phyloP scores from a whole-genome alignment of 257 asterid genomes.

The Handroanthus guayacan region DNA sequence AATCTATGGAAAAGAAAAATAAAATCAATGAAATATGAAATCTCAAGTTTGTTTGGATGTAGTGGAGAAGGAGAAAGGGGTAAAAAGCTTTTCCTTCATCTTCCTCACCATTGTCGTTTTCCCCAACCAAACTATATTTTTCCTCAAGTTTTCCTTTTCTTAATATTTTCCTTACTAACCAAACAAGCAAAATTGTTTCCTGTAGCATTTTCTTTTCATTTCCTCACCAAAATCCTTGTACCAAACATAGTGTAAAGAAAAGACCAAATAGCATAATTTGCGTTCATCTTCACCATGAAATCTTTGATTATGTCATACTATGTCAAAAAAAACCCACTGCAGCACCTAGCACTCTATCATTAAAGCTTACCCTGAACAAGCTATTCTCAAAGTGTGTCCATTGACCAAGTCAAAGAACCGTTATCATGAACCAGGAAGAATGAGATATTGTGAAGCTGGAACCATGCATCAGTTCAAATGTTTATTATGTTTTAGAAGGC shows the following conservation, averaged over 20 bases:
- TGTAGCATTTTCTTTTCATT: too few relatives aligned
- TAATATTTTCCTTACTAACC: too few relatives aligned
- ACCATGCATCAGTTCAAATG: constrained; percentile 1
- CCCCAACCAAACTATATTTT: too few relatives aligned
- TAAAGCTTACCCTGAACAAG: not conserved
- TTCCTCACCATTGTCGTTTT: too few relatives aligned
- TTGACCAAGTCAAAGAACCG: constrained; percentile 1
- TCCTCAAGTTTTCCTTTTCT: too few relatives aligned
- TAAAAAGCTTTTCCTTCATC: too few relatives aligned
- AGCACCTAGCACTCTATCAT: not conserved
- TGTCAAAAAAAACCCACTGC: not conserved
- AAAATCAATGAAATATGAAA: too few relatives aligned
- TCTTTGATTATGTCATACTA: not conserved
- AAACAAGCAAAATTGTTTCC: too few relatives aligned
- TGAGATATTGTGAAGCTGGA: constrained; percentile 10
- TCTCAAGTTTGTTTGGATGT: too few relatives aligned
- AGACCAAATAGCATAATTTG: not conserved
- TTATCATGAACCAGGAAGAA: not conserved
- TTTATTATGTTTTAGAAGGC: not conserved
- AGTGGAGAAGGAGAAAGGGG: too few relatives aligned
- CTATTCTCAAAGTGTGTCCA: not conserved
- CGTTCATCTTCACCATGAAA: not conserved
- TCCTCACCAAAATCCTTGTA: too few relatives aligned
- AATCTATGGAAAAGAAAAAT: too few relatives aligned
- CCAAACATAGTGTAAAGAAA: not conserved